Evolutionary conservation across 2,329 filamentous ascomycete species (phyloP), one percentile per base, ranked within the genome.

Genomic region (Pseudocercospora fuligena): DNA sequence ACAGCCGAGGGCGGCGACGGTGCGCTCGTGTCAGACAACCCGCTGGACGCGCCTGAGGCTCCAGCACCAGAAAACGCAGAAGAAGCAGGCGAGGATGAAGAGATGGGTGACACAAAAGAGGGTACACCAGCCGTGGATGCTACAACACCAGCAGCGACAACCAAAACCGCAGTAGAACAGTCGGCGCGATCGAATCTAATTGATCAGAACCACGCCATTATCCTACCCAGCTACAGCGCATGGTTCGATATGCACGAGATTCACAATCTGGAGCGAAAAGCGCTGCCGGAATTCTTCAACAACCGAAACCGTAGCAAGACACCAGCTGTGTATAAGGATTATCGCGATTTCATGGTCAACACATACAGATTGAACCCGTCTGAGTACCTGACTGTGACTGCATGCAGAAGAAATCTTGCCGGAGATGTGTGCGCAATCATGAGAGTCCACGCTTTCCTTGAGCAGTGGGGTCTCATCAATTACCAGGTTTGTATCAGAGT

Each of bases 321-420:
- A 0, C 91, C 93, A 0, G 90, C 93, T 58, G 92, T 98, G 23
- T 99, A 99, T 84, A 98, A 98, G 81, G 95, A 99, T 78, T 99
- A 99, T 81, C 90, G 95, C 73, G 95, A 99, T 78, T 99, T 99
- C 78, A 99, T 99, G 95, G 93, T 99, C 83, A 99, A 99, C 83
- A 98, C 95, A 14, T 99, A 99, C 81, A 90, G 95, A 43, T 84
- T 99, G 64, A 99, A 98, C 78, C 95, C 95, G 5, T 87, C 93
- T 62, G 95, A 99, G 80, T 99, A 99, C 77, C 86, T 99, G 63
- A 99, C 95, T 5, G 94, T 99, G 63, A 99, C 95, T 11, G 95
- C 95, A 60, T 99, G 95, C 78, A 88, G 95, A 70, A 88, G 95
- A 72, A 99, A 99, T 79, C 82, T 99, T 76, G 95, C 95, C 23